Conservation (phyloP, 2,329 filamentous ascomycete species). For the Aureobasidium sp. region DNA sequence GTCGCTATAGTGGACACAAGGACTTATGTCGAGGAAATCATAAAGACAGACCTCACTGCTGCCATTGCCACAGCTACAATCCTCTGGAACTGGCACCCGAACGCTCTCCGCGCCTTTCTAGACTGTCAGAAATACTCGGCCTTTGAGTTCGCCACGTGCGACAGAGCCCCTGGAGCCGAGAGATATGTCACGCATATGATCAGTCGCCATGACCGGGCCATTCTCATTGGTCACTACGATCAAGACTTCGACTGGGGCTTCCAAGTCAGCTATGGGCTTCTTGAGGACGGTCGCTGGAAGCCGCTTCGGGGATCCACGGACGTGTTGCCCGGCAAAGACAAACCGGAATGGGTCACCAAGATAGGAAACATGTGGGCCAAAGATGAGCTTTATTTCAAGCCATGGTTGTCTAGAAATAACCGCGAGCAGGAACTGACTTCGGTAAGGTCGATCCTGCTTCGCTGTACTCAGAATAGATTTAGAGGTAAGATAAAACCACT, state of each 20-base stretch:
- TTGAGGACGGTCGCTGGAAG: neutral
- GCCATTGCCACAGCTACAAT: neutral
- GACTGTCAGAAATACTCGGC: neutral
- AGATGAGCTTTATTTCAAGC: neutral
- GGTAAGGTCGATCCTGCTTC: neutral
- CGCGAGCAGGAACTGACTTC: no score
- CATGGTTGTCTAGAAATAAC: neutral
- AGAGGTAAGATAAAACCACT: neutral
- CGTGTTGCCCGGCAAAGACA: neutral
- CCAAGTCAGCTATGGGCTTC: neutral
- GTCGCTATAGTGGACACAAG: neutral
- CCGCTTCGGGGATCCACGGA: neutral
- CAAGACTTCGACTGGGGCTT: neutral
- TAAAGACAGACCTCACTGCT: neutral
- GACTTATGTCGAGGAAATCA: neutral
- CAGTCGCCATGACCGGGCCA: neutral
- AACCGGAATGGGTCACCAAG: neutral
- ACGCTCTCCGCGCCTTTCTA: neutral
- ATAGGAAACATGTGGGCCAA: neutral
- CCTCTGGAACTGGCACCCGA: slow-evolving; percentile 1
- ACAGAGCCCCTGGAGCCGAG: neutral
- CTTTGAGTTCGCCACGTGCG: neutral
- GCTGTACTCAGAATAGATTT: neutral
- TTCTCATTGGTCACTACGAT: neutral
- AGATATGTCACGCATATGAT: neutral